These are phyloP conservation scores for Colletotrichum lini DNA, from an alignment of 2,329 filamentous ascomycete genomes.

Conservation along the genomic window DNA sequence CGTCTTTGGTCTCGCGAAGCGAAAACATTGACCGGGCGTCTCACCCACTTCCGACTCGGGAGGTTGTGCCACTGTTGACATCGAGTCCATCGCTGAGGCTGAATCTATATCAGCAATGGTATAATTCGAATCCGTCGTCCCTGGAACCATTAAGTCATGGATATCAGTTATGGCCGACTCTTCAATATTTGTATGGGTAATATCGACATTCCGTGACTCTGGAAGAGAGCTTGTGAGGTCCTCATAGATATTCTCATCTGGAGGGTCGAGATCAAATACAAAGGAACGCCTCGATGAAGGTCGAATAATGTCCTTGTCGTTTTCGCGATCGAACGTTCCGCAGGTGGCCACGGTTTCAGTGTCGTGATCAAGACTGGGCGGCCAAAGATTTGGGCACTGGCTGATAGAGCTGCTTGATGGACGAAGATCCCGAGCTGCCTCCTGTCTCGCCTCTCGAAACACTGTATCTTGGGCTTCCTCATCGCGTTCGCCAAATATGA, in stretches of 20 bases:
- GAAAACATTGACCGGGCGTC: background rate
- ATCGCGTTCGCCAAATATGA: conserved; percentile 31
- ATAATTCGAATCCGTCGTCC: background rate
- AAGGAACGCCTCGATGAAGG: background rate
- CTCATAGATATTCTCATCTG: background rate
- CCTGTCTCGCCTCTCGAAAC: conserved; percentile 27
- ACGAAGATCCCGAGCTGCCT: conserved; percentile 21
- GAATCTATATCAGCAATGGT: conserved; percentile 9
- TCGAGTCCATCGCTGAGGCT: conserved; percentile 11
- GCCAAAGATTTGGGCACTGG: too few relatives aligned
- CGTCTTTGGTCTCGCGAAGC: conserved; percentile 38
- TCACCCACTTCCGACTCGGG: conserved; percentile 20
- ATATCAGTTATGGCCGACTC: background rate
- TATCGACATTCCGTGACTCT: background rate
- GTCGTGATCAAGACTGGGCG: background rate
- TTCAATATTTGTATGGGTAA: background rate
- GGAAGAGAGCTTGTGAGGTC: background rate
- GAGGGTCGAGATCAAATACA: background rate
- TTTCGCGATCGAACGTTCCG: background rate
- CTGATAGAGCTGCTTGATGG: conserved; percentile 18
- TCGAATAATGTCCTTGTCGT: background rate
- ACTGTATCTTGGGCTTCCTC: conserved; percentile 13
- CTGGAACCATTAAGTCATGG: background rate
- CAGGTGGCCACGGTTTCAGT: conserved; percentile 8
- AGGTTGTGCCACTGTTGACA: conserved; percentile 24